Percentiles rank a stretch among this genome's conserved stretches.
phyloP scores from a whole-genome alignment of 768 basidiomycete genomes.

The Mycena latifolia region DNA sequence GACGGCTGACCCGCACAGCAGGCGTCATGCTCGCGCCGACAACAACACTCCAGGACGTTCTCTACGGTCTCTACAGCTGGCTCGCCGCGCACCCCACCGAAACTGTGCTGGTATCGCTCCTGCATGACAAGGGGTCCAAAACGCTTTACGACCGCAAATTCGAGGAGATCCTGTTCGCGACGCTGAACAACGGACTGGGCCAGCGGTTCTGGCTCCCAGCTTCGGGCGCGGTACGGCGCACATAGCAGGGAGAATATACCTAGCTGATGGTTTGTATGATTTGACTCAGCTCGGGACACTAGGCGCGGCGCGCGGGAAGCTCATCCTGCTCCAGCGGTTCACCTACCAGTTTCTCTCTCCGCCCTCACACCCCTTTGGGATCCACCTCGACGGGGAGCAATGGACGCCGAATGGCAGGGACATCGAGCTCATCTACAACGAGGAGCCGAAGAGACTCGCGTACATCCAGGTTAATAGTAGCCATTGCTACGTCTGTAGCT shows the following conservation, averaged over 20 bases:
- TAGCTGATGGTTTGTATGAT: not conserved
- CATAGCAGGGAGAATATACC: not conserved
- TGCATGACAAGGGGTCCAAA: conserved; percentile 32
- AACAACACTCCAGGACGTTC: conserved; percentile 33
- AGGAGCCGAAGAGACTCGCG: conserved; percentile 25
- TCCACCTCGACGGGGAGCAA: conserved; percentile 29
- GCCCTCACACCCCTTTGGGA: conserved; percentile 20
- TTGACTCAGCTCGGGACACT: conserved; percentile 25
- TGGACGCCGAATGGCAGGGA: conserved; percentile 33
- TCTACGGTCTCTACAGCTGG: conserved; percentile 35
- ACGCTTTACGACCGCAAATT: conserved; percentile 1
- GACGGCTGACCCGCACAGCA: not conserved
- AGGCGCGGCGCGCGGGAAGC: conserved; percentile 32
- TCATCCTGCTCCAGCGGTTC: conserved; percentile 33
- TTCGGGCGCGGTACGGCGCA: not conserved
- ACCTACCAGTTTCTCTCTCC: conserved; percentile 29
- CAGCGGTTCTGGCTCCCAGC: conserved; percentile 28
- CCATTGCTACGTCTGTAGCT: not conserved
- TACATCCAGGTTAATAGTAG: conserved; percentile 25
- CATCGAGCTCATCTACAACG: conserved; percentile 28
- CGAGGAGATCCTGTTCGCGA: not conserved
- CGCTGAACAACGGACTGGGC: conserved; percentile 2
- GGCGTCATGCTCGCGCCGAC: conserved; percentile 33
- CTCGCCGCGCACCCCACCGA: conserved; percentile 32
- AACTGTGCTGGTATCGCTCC: conserved; percentile 33